Evolutionary conservation across 1,284 basidiomycete species (phyloP).

Genomic region (Bjerkandera adusta): DNA sequence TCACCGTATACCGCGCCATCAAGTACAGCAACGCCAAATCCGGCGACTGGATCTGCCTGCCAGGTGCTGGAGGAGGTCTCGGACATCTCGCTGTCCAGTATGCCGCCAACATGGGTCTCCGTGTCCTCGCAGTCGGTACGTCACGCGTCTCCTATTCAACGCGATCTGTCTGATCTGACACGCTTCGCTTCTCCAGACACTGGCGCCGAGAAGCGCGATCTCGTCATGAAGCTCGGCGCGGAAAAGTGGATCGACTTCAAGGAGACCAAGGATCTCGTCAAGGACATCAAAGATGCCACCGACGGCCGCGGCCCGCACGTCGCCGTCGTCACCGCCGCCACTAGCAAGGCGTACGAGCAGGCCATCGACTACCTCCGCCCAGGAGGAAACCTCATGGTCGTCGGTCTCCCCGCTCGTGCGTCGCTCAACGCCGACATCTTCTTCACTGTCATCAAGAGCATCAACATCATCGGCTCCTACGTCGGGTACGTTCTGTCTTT

Average conservation of each 20-base stretch:
- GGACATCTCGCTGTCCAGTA: slow-evolving; percentile 80
- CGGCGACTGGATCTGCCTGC: slow-evolving; percentile 83
- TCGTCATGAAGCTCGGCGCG: slow-evolving; percentile 71
- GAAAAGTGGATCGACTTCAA: slow-evolving; percentile 83
- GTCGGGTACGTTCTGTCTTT: slow-evolving; percentile 42
- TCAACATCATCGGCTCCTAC: slow-evolving; percentile 72
- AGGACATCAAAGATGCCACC: slow-evolving; percentile 60
- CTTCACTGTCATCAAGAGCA: slow-evolving; percentile 72
- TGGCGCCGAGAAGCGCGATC: slow-evolving; percentile 72
- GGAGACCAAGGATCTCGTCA: slow-evolving; percentile 56
- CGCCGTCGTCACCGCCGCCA: slow-evolving; percentile 66
- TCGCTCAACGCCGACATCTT: slow-evolving; percentile 72
- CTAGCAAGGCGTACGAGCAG: slow-evolving; percentile 62
- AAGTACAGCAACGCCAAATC: slow-evolving; percentile 69
- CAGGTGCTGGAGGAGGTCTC: slow-evolving; percentile 76
- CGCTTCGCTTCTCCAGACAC: slow-evolving; percentile 48
- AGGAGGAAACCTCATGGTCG: slow-evolving; percentile 72
- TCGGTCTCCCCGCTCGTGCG: slow-evolving; percentile 69
- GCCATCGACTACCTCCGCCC: slow-evolving; percentile 72
- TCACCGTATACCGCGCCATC: slow-evolving; percentile 84
- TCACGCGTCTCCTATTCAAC: slow-evolving; percentile 1
- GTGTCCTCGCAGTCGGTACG: slow-evolving; percentile 75
- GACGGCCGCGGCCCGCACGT: slow-evolving; percentile 77
- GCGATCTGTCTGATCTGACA: background rate
- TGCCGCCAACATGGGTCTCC: slow-evolving; percentile 71